Base-by-base conservation (phyloP, 495 filamentous ascomycete genomes). In the Pyrenula massariospora region DNA sequence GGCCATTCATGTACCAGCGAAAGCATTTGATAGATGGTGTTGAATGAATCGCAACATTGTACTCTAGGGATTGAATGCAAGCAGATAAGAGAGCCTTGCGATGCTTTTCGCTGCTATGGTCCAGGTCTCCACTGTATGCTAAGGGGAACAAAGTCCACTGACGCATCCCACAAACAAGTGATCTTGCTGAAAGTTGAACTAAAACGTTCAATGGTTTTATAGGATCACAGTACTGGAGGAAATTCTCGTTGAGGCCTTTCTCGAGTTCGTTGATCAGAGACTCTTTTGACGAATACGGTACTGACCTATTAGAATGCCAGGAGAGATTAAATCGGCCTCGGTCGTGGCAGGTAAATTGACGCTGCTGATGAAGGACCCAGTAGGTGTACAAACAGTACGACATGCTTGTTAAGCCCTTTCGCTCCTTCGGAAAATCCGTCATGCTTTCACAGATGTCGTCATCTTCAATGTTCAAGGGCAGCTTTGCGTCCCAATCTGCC, bases 161-260 rank as follows among this genome's bases (percentile, higher is more conserved):
- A 53, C 60, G 58, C 54, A 65, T 58, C n/a, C 60, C 60, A 20
- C 60, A 57, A 11, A 65, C 51, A 22, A 63, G 57, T 0, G 11
- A 62, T 56, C 57, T 79, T 81, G 68, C 70, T 76, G 10, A 81
- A 66, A 77, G 60, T 20, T 77, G 48, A 0, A 76, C 75, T 59
- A 82, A 74, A 49, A 70, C 70, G 54, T 83, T 77, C 42, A 87
- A 68, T 3, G 84, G 84, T 20, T 84, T 73, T 50, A 72, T 75
- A 56, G 78, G 73, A 58, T 88, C 81, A 63, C 81, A 85, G 48
- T 77, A 70, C 52, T 71, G 70, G 12, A 87, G 70, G 23, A 73
- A 68, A 53, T 75, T 69, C n/a, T 65, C 71, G 48, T 73, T 67
- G 23, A 79, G 67, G 51, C 55, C 59, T 3, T 63, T 12, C 50